Evolutionary conservation across 2,329 filamentous ascomycete genomes (phyloP).

Genomic region (Fusarium falciforme): DNA sequence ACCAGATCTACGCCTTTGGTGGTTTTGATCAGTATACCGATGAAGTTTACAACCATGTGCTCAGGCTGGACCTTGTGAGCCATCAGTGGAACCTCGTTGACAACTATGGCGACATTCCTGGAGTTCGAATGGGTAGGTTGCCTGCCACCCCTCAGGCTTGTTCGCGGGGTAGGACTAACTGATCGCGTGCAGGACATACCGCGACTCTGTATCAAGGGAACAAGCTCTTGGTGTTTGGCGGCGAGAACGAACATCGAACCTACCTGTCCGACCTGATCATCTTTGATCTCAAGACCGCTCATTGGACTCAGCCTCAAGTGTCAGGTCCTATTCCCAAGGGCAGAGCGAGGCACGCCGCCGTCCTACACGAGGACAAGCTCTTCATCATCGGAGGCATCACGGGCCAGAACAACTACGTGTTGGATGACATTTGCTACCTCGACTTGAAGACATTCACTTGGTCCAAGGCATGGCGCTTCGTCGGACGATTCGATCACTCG

Average conservation of each 20-base stretch:
- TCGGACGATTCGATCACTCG: conserved; percentile 93
- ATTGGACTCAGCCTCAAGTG: conserved; percentile 94
- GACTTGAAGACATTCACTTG: conserved; percentile 98
- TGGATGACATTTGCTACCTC: conserved; percentile 96
- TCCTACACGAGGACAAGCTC: conserved; percentile 94
- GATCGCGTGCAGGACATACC: conserved; percentile 77
- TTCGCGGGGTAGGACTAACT: conserved; percentile 13
- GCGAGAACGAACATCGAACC: conserved; percentile 96
- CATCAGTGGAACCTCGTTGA: conserved; percentile 96
- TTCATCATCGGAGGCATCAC: conserved; percentile 97
- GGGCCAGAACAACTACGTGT: conserved; percentile 88
- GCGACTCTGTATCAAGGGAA: conserved; percentile 93
- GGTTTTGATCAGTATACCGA: conserved; percentile 99
- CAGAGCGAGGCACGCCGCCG: conserved; percentile 90
- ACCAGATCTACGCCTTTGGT: conserved; percentile 97
- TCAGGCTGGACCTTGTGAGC: conserved; percentile 86
- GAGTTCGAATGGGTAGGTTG: conserved; percentile 89
- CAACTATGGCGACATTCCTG: conserved; percentile 98
- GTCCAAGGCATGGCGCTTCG: conserved; percentile 96
- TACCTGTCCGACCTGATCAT: conserved; percentile 97
- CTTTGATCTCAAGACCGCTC: conserved; percentile 92
- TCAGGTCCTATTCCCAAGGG: conserved; percentile 88
- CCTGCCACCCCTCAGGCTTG: not conserved
- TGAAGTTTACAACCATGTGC: conserved; percentile 98
- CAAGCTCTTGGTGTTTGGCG: conserved; percentile 96